Base-by-base conservation (phyloP, 192 early-diverging fungal genomes). In the Endogone sp. region DNA sequence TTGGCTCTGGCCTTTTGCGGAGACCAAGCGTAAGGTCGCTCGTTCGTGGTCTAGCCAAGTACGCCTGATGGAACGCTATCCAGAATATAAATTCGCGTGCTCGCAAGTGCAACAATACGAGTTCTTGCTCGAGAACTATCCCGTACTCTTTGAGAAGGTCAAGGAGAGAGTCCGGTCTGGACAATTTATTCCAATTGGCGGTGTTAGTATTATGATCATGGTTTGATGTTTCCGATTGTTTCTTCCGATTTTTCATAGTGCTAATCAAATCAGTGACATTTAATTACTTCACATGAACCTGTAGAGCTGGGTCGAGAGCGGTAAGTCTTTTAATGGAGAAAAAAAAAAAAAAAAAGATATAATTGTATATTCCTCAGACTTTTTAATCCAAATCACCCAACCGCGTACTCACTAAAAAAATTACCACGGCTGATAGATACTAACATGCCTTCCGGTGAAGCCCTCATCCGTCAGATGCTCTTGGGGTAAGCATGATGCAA, bases 51-150 rank as follows among this genome's bases (percentile, higher is more conserved):
- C 90, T 3, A 87, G 90, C 20, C 93, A 94, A 78, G 64, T 94
- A 29, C 76, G 84, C 27, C 71, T 94, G 11, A 89, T 99, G 81
- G 95, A 98, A 28, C 72, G 81, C 29, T 95, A 92, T 73, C 94
- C 95, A 0, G 91, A 93, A 49, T 97, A 93, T 79, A 88, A 79
- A 54, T 99, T 99, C 81, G 87, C 94, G 0, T 94, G 94, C 11
- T 96, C 95, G 24, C 97, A 99, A 78, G 95, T 96, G 21, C 97
- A 98, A 77, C 96, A 99, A 76, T 94, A 94, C 70, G 94, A 95
- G 68, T 99, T 95, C 95, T 81, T 94, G 8, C 85, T 90, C 54
- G 75, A 86, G 25, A 75, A 88, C 22, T 98, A 99, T 73, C 95
- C 97, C 13, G 71, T 75, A 22, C 80, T 99, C 25, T 97, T 95